These are phyloP conservation scores for Pseudogymnoascus sp. DNA, from an alignment of 2,329 filamentous ascomycete species.

Conservation along the genomic window DNA sequence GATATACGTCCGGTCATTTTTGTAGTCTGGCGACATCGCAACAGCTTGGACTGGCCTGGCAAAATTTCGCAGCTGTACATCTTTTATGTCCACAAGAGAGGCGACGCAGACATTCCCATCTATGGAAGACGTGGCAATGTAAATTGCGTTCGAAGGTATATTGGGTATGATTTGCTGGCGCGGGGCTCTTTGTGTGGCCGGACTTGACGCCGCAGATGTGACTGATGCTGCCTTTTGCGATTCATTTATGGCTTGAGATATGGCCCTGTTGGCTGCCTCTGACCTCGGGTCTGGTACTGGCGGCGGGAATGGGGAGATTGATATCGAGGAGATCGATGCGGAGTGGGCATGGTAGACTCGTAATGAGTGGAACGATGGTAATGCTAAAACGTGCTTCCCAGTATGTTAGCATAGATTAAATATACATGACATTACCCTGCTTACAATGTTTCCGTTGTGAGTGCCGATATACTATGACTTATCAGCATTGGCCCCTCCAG, in stretches of 20 bases:
- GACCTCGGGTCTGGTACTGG: constrained; percentile 37
- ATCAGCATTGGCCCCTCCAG: constrained; percentile 24
- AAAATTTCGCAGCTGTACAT: constrained; percentile 89
- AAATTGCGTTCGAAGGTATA: constrained; percentile 80
- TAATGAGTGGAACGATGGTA: constrained; percentile 73
- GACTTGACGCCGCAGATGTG: constrained; percentile 36
- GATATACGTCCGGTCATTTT: constrained; percentile 76
- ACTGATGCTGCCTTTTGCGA: constrained; percentile 33
- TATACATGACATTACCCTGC: constrained; percentile 28
- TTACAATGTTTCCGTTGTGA: constrained; percentile 91
- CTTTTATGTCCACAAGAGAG: constrained; percentile 77
- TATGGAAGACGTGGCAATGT: constrained; percentile 87
- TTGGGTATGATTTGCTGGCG: constrained; percentile 54
- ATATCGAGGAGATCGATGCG: constrained; percentile 81
- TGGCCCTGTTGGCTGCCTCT: constrained; percentile 29
- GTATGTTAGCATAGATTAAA: constrained; percentile 23
- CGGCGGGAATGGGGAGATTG: constrained; percentile 77
- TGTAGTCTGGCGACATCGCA: constrained; percentile 91
- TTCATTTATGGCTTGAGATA: constrained; percentile 23
- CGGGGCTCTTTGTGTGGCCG: constrained; percentile 42
- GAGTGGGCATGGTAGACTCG: constrained; percentile 88
- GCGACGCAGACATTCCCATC: constrained; percentile 93
- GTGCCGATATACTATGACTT: constrained; percentile 71
- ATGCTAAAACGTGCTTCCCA: constrained; percentile 68
- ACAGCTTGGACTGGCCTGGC: constrained; percentile 86